Conservation (phyloP, 2,329 filamentous ascomycete species). For the Penicillium sp. region DNA sequence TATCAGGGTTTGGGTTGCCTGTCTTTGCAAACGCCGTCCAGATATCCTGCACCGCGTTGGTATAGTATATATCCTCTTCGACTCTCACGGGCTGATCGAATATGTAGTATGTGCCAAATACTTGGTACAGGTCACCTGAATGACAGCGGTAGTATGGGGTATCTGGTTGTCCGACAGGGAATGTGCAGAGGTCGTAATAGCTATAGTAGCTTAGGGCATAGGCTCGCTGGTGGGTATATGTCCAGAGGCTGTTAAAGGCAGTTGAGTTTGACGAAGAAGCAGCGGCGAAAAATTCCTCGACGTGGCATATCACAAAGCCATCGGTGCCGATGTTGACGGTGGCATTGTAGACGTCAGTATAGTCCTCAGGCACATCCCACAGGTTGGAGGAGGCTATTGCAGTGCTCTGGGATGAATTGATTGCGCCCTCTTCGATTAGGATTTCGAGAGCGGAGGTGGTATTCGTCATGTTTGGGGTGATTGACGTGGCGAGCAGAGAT, state of each 20-base stretch:
- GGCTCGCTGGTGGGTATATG: constrained; percentile 12
- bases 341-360: constrained; percentile 9
- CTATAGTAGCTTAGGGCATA: constrained; percentile 12
- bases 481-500: constrained; percentile 6
- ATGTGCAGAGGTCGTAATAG: constrained; percentile 13
- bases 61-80: constrained; percentile 13
- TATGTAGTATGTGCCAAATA: constrained; percentile 15
- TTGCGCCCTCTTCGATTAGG: background rate
- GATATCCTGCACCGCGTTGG: constrained; percentile 13
- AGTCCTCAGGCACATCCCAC: constrained; percentile 10
- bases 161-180: constrained; percentile 12
- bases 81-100: constrained; percentile 13
- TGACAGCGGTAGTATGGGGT: constrained; percentile 13
- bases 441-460: constrained; percentile 1
- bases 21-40: constrained; percentile 14
- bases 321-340: constrained; percentile 14
- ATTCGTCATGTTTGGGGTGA: constrained; percentile 9
- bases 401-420: constrained; percentile 4
- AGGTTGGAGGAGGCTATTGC: constrained; percentile 4
- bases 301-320: constrained; percentile 5
- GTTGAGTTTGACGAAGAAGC: constrained; percentile 1
- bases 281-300: constrained; percentile 9
- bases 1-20: constrained; percentile 11
- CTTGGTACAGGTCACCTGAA: constrained; percentile 12
- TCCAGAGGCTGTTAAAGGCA: constrained; percentile 12